phyloP scores from a whole-genome alignment of 768 basidiomycete species.

The Podaxis pistillaris region DNA sequence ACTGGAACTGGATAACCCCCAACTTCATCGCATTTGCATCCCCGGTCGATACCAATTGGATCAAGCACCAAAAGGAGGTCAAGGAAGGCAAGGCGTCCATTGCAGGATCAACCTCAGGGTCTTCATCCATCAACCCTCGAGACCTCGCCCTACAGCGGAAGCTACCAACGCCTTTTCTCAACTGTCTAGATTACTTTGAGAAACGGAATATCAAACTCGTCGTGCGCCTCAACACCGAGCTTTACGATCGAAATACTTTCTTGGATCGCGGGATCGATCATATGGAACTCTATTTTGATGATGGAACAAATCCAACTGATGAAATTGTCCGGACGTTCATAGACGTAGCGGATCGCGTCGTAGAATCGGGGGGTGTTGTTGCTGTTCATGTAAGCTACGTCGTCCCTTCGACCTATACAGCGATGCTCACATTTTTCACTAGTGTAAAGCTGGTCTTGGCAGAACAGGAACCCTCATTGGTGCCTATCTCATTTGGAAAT shows the following conservation, averaged over 20 bases:
- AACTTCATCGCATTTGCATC: slow-evolving; percentile 94
- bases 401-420: neutral
- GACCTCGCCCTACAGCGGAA: slow-evolving; percentile 73
- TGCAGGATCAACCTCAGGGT: slow-evolving; percentile 28
- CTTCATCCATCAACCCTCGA: slow-evolving; percentile 14
- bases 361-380: slow-evolving; percentile 77
- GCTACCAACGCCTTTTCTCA: slow-evolving; percentile 76
- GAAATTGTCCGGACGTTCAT: slow-evolving; percentile 94
- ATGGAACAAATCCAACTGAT: slow-evolving; percentile 96
- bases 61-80: slow-evolving; percentile 72
- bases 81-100: slow-evolving; percentile 39
- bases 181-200: slow-evolving; percentile 93
- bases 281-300: slow-evolving; percentile 94
- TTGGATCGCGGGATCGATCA: slow-evolving; percentile 84
- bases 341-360: slow-evolving; percentile 74
- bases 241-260: slow-evolving; percentile 85
- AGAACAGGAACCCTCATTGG: slow-evolving; percentile 96
- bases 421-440: slow-evolving; percentile 20
- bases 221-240: slow-evolving; percentile 88
- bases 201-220: slow-evolving; percentile 86
- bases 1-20: slow-evolving; percentile 95
- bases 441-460: slow-evolving; percentile 97
- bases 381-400: slow-evolving; percentile 75
- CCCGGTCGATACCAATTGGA: slow-evolving; percentile 78
- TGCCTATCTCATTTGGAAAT: slow-evolving; percentile 98